Percentiles rank a stretch among this genome's conserved stretches.
Conservation (phyloP, 805 yeast species). For the Saturnispora zaruensis region DNA sequence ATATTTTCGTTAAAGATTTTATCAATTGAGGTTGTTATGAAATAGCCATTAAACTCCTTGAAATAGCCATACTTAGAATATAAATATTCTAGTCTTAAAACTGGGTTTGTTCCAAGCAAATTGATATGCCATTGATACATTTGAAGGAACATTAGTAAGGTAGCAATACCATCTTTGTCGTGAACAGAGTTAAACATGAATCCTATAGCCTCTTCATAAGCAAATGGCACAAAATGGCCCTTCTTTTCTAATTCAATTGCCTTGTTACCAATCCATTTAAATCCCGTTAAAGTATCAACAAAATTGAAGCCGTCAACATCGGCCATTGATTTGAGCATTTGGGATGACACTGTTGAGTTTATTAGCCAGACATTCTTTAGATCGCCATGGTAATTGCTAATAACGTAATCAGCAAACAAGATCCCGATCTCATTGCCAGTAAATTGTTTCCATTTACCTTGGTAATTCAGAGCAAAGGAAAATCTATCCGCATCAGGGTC, state of each 20-base stretch:
- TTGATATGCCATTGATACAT: conserved; percentile 45
- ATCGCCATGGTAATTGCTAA: conserved; percentile 23
- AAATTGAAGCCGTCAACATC: conserved; percentile 48
- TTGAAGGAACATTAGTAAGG: conserved; percentile 68
- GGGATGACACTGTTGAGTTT: conserved; percentile 90
- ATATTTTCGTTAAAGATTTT: conserved; percentile 45
- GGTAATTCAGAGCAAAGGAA: conserved; percentile 59
- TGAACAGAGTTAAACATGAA: conserved; percentile 78
- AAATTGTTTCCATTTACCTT: conserved; percentile 60
- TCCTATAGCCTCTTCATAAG: conserved; percentile 93
- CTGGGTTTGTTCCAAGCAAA: conserved; percentile 30
- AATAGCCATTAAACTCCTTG: conserved; percentile 84
- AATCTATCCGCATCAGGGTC: conserved; percentile 98
- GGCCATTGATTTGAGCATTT: conserved; percentile 66
- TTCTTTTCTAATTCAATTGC: conserved; percentile 60
- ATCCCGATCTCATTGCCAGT: conserved; percentile 90
- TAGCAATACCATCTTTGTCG: conserved; percentile 90
- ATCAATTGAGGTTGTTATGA: conserved; percentile 47
- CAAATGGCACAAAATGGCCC: conserved; percentile 76
- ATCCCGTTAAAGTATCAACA: conserved; percentile 86
- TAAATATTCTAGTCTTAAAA: conserved; percentile 48
- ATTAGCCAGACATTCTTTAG: conserved; percentile 44
- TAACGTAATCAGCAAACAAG: conserved; percentile 62
- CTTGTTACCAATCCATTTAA: conserved; percentile 93
- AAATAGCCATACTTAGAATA: conserved; percentile 66